Percentiles rank a stretch among this genome's conserved stretches.
These are phyloP conservation scores for Cardamine chenopodiifolia DNA, from an alignment of 345 rosid species.

Conservation along the genomic window DNA sequence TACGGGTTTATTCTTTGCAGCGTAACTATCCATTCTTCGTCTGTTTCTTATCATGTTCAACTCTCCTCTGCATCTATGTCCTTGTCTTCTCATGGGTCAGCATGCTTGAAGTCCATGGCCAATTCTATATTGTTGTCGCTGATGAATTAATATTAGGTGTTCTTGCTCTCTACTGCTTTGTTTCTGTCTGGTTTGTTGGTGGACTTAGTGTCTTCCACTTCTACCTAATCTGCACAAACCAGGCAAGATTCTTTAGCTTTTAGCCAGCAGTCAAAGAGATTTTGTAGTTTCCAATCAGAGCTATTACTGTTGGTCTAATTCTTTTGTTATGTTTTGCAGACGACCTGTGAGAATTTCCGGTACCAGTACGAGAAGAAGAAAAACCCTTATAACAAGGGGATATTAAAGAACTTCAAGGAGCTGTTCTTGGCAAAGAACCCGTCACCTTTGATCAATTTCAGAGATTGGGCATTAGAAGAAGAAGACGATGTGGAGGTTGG, in stretches of 20 bases:
- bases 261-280: neutral
- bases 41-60: slow-evolving; percentile 66
- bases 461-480: slow-evolving; percentile 51
- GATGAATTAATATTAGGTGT: slow-evolving; percentile 49
- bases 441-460: slow-evolving; percentile 54
- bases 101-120: slow-evolving; percentile 53
- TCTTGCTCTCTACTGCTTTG: slow-evolving; percentile 59
- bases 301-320: slow-evolving; percentile 10
- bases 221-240: slow-evolving; percentile 71
- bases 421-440: slow-evolving; percentile 57
- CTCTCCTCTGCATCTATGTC: slow-evolving; percentile 67
- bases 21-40: slow-evolving; percentile 75
- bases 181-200: slow-evolving; percentile 77
- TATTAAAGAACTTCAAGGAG: slow-evolving; percentile 53
- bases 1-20: slow-evolving; percentile 49
- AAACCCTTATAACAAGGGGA: slow-evolving; percentile 57
- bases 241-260: slow-evolving; percentile 48
- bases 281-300: neutral
- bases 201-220: slow-evolving; percentile 74
- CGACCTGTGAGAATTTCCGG: slow-evolving; percentile 76
- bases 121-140: slow-evolving; percentile 42
- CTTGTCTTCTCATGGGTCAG: slow-evolving; percentile 65
- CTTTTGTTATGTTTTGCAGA: slow-evolving; percentile 45
- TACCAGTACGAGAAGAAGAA: slow-evolving; percentile 71
- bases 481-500: slow-evolving; percentile 43